phyloP scores from a whole-genome alignment of 495 filamentous ascomycete genomes.

The Penicillium samsonianum region DNA sequence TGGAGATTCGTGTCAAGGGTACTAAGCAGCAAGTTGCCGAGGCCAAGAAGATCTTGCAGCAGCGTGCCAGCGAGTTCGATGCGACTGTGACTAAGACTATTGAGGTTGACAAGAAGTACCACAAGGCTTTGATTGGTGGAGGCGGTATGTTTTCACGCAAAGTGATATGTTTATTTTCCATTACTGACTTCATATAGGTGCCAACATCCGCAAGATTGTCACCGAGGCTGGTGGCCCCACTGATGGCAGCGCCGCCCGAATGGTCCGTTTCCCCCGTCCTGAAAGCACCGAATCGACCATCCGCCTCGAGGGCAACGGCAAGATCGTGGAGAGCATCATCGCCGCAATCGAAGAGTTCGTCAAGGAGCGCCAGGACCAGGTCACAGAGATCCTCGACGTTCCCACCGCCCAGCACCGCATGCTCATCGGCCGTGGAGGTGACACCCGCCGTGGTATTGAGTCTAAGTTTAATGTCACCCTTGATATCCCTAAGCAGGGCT shows the following conservation, averaged over 20 bases:
- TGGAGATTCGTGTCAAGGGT: conserved; percentile 87
- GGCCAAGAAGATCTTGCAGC: conserved; percentile 83
- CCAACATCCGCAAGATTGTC: conserved; percentile 84
- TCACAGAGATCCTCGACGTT: conserved; percentile 73
- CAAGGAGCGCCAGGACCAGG: conserved; percentile 73
- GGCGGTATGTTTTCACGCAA: conserved; percentile 63
- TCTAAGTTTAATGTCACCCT: conserved; percentile 84
- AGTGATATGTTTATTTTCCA: neutral
- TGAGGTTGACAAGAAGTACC: conserved; percentile 86
- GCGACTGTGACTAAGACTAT: conserved; percentile 80
- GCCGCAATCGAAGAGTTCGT: conserved; percentile 77
- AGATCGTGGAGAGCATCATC: conserved; percentile 86
- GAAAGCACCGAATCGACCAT: conserved; percentile 78
- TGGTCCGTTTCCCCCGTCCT: conserved; percentile 86
- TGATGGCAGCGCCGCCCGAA: conserved; percentile 76
- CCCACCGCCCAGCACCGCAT: conserved; percentile 84
- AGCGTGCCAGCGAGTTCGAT: conserved; percentile 82
- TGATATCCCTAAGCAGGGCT: conserved; percentile 83
- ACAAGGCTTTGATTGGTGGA: conserved; percentile 84
- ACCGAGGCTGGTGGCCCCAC: conserved; percentile 84
- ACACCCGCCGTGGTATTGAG: conserved; percentile 81
- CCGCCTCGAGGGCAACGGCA: conserved; percentile 77
- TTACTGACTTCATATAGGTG: conserved; percentile 60
- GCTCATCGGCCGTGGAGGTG: conserved; percentile 89
- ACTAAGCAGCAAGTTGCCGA: conserved; percentile 86